Conservation (phyloP, 2,329 filamentous ascomycete genomes). For the Helminthosporium solani region DNA sequence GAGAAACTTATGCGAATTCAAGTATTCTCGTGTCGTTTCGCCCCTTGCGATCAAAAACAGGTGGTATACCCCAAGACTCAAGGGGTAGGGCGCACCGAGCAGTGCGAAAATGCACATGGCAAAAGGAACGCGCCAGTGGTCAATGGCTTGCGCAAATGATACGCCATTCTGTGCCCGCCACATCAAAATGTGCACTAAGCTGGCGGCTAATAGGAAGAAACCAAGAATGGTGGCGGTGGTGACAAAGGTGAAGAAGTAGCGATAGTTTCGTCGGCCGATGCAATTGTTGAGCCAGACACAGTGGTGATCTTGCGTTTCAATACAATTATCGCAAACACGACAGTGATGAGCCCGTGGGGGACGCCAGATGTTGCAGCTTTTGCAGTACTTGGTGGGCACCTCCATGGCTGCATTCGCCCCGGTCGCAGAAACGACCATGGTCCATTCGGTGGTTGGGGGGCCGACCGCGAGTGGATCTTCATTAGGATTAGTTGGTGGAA, state of each 20-base stretch:
- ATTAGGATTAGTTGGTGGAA: slow-evolving; percentile 72
- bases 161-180: slow-evolving; percentile 65
- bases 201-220: slow-evolving; percentile 73
- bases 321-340: slow-evolving; percentile 92
- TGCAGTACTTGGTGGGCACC: slow-evolving; percentile 96
- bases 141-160: slow-evolving; percentile 68
- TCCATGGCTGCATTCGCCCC: slow-evolving; percentile 85
- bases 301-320: slow-evolving; percentile 96
- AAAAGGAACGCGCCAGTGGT: slow-evolving; percentile 75
- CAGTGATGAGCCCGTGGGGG: slow-evolving; percentile 95
- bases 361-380: slow-evolving; percentile 96
- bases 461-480: slow-evolving; percentile 80
- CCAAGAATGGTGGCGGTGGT: slow-evolving; percentile 74
- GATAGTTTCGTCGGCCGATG: slow-evolving; percentile 93
- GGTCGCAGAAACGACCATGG: slow-evolving; percentile 79
- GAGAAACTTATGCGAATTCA: slow-evolving; percentile 92
- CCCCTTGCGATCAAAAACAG: slow-evolving; percentile 86
- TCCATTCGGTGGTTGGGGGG: slow-evolving; percentile 90
- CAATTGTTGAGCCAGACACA: slow-evolving; percentile 99
- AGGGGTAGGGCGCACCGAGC: slow-evolving; percentile 74
- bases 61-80: slow-evolving; percentile 83
- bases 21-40: slow-evolving; percentile 93
- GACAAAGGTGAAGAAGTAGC: slow-evolving; percentile 95
- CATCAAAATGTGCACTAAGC: slow-evolving; percentile 75
- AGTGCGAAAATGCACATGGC: slow-evolving; percentile 84